A percentile compares a stretch with the other conserved stretches of the same genome.
Evolutionary conservation across 768 basidiomycete species (phyloP).

Genomic region (Tremella yokohamensis): DNA sequence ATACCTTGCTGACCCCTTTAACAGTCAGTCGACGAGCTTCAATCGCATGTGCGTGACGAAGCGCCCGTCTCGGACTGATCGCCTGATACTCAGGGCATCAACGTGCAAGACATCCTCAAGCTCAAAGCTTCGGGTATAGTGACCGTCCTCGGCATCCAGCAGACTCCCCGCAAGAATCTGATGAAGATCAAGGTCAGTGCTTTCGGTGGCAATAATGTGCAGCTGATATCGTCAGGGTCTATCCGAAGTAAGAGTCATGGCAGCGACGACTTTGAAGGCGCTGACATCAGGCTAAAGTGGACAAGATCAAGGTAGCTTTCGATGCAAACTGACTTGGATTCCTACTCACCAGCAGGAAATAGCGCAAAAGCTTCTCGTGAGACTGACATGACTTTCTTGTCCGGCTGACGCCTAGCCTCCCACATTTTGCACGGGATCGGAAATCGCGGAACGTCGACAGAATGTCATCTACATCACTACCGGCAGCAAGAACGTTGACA

Average conservation of each 20-base stretch:
- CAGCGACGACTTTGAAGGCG: too few relatives aligned
- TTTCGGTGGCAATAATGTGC: background rate
- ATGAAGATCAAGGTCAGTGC: constrained; percentile 80
- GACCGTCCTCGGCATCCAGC: constrained; percentile 59
- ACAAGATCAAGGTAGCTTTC: constrained; percentile 77
- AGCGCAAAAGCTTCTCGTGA: constrained; percentile 77
- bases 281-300: constrained; percentile 67
- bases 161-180: constrained; percentile 84
- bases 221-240: constrained; percentile 63
- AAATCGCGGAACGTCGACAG: constrained; percentile 65
- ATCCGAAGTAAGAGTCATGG: constrained; percentile 62
- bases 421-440: constrained; percentile 84
- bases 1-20: too few relatives aligned
- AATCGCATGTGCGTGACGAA: constrained; percentile 30
- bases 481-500: constrained; percentile 84
- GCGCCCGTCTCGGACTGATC: background rate
- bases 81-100: constrained; percentile 67
- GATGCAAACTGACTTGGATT: background rate
- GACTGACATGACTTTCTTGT: constrained; percentile 13
- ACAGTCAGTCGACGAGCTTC: constrained; percentile 46
- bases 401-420: constrained; percentile 62
- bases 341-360: constrained; percentile 63
- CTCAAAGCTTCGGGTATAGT: constrained; percentile 63
- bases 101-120: constrained; percentile 90
- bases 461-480: constrained; percentile 80